Evolutionary conservation across 371 early-diverging fungal genomes (phyloP), one percentile per base, ranked within the genome.

Genomic region (Chytridiales sp.): DNA sequence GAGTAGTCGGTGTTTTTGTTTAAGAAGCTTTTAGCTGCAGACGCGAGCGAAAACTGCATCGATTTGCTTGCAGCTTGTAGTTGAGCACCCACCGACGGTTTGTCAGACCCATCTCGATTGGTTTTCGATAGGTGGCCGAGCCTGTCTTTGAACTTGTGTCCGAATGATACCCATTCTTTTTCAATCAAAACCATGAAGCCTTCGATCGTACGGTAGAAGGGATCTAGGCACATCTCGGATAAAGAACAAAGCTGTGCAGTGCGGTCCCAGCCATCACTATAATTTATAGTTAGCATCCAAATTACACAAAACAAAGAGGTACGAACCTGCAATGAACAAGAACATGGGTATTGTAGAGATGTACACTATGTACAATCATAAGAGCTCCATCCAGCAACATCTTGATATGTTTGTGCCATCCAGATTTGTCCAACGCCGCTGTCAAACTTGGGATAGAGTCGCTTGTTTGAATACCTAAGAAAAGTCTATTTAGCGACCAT

Each of bases 261-360:
- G 38, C 98, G 87, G 72, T 98, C 98, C 98, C 98, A 98, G 8
- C 98, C 98, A 70, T 98, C 98, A n/a, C 76, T 78, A 43, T 1
- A 30, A 29, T 39, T 11, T 9, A 38, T 11, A n/a, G 39, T 9
- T 38, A 38, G 39, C 39, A 38, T 11, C 9, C 9, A 38, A n/a
- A n/a, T 38, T n/a, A n/a, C 39, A n/a, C n/a, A n/a, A 38, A 38
- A 41, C 22, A 48, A 48, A 36, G 27, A 19, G 27, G 1, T 27
- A 3, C 41, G 13, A 43, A 78, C 79, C 94, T 92, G 79, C 98
- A 98, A 67, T 98, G 98, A 2, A 98, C 93, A 30, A 98, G 78
- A 2, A 93, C 95, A 61, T 96, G 95, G 1, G 86, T 81, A 50
- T 85, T 86, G 29, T 76, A 73, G 1, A 85, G 69, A 64, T 91